These are phyloP conservation scores for Pseudozyma pruni DNA, from an alignment of 1,284 basidiomycete genomes.

Conservation along the genomic window DNA sequence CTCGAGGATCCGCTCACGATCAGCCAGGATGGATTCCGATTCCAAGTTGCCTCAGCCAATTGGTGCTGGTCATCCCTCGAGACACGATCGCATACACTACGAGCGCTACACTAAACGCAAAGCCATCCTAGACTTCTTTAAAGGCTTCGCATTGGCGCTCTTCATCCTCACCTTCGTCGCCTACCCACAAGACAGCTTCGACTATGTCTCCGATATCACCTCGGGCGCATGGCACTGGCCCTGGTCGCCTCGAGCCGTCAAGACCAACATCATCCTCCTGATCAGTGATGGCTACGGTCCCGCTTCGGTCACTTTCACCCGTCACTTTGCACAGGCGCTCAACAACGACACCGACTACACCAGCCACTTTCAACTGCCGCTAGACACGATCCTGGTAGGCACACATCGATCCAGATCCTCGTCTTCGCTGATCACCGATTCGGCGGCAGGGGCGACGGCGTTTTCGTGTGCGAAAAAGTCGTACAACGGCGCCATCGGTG, in stretches of 20 bases:
- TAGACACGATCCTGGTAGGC: constrained; percentile 67
- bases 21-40: constrained; percentile 14
- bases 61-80: constrained; percentile 1
- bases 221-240: constrained; percentile 33
- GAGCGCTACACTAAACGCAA: not conserved
- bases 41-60: constrained; percentile 20
- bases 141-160: constrained; percentile 6
- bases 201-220: constrained; percentile 16
- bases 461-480: constrained; percentile 67
- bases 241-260: constrained; percentile 30
- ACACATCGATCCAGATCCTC: constrained; percentile 64
- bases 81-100: not conserved
- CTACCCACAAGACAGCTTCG: not conserved
- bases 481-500: constrained; percentile 68
- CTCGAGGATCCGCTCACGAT: no score
- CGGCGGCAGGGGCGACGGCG: constrained; percentile 68
- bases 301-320: constrained; percentile 65
- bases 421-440: constrained; percentile 68
- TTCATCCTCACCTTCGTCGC: constrained; percentile 7
- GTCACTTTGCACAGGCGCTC: constrained; percentile 62
- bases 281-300: constrained; percentile 68
- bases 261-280: constrained; percentile 68
- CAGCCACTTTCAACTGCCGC: constrained; percentile 50
- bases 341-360: constrained; percentile 40
- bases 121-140: constrained; percentile 7